Base-by-base conservation (phyloP, 768 basidiomycete species). In the Lactifluus rugatus region DNA sequence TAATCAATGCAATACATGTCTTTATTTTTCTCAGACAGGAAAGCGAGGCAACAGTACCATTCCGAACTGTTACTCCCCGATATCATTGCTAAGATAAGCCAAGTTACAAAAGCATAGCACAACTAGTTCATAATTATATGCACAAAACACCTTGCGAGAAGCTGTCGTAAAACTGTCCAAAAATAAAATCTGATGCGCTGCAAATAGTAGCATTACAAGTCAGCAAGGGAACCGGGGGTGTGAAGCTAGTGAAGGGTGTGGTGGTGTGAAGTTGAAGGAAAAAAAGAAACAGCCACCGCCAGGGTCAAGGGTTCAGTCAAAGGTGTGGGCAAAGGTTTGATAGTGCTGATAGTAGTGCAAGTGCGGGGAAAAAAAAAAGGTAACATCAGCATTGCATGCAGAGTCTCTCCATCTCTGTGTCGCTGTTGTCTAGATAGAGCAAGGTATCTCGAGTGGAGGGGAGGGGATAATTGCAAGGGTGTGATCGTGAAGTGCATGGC, bases 41-140 rank as follows among this genome's bases (percentile, higher is more conserved):
- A 31, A 10, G 34, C 34, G 13, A 34, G 11, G 42, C 42, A 37
- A 28, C 34, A 31, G 23, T 53, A 47, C 34, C 39, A 39, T 45
- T 44, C 21, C 31, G 32, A 52, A 25, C n/a, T 36, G 42, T 48
- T 54, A 32, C 51, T 44, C 49, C 23, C 52, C 51, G 6, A 52
- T 32, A 21, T 52, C 60, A 37, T 48, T 39, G 47, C 14, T 37
- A 19, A 48, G 26, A 62, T 52, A 62, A 57, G 51, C 45, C 28
- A 61, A 57, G 21, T 31, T 57, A 61, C 62, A 63, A 31, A 53
- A 54, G 54, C 60, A 63, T n/a, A 53, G 17, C 53, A 60, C 62
- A 34, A 34, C 9, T 57, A 62, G 62, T 63, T 60, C 62, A 63
- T 62, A 63, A 63, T 61, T 62, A 63, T 62, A 62, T 61, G 60